These are phyloP conservation scores for Boletus reticuloceps DNA, from an alignment of 768 basidiomycete species.

Conservation along the genomic window DNA sequence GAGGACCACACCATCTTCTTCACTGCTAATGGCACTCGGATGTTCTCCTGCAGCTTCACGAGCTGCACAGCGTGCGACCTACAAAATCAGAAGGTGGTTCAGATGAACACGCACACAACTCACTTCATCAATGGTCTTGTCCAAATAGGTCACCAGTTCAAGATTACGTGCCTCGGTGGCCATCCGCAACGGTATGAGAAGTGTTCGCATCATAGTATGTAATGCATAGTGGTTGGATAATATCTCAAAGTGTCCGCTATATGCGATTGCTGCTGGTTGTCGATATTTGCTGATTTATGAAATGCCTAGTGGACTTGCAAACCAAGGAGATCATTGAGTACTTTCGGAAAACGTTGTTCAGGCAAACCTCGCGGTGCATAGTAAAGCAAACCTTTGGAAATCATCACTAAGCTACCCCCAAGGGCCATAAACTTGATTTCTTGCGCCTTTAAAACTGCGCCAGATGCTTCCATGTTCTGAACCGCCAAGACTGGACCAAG, in stretches of 20 bases:
- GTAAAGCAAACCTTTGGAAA: slow-evolving; percentile 66
- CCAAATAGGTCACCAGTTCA: slow-evolving; percentile 66
- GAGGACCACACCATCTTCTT: slow-evolving; percentile 66
- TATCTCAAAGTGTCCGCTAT: slow-evolving; percentile 80
- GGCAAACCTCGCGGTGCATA: neutral
- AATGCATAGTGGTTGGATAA: slow-evolving; percentile 66
- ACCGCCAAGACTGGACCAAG: slow-evolving; percentile 62
- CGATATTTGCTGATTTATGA: neutral
- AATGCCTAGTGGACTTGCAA: slow-evolving; percentile 47
- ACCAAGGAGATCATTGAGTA: slow-evolving; percentile 77
- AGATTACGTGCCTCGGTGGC: slow-evolving; percentile 67
- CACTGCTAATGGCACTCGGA: slow-evolving; percentile 15
- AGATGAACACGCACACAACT: neutral
- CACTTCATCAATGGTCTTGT: slow-evolving; percentile 64
- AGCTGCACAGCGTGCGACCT: slow-evolving; percentile 60
- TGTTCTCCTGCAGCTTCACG: slow-evolving; percentile 58
- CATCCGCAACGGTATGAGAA: slow-evolving; percentile 66
- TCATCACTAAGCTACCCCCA: slow-evolving; percentile 79
- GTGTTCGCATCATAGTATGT: slow-evolving; percentile 73
- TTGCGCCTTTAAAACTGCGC: slow-evolving; percentile 68
- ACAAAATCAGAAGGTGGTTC: neutral
- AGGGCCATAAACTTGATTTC: slow-evolving; percentile 88
- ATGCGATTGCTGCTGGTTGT: slow-evolving; percentile 62
- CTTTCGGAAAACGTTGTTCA: slow-evolving; percentile 32
- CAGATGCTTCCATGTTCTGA: slow-evolving; percentile 86